phyloP scores from a whole-genome alignment of 2,329 filamentous ascomycete genomes.

The Tolypocladium pustulatum region DNA sequence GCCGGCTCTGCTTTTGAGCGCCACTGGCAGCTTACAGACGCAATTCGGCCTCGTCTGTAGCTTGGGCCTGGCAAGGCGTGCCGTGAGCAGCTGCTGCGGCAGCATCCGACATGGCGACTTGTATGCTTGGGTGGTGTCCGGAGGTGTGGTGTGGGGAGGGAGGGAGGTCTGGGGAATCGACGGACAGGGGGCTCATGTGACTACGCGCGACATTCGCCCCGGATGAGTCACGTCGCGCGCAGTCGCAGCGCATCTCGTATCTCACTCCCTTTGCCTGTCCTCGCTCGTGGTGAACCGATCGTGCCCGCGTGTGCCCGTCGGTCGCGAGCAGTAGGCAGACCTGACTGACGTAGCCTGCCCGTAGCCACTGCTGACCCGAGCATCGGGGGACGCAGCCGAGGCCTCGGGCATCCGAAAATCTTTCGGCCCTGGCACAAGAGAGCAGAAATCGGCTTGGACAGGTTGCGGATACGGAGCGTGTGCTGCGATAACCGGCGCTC shows the following conservation, averaged over 20 bases:
- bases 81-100: no score
- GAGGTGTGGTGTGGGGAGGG: not conserved
- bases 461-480: no score
- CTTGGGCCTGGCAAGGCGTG: no score
- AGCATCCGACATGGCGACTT: no score
- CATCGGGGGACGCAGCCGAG: not conserved
- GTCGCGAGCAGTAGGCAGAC: no score
- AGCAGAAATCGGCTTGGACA: no score
- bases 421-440: no score
- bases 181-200: constrained; percentile 12
- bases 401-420: not conserved
- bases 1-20: no score
- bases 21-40: not conserved
- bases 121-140: no score
- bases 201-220: constrained; percentile 17
- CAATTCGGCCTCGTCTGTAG: no score
- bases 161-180: not conserved
- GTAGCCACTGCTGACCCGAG: not conserved
- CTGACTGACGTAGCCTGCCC: no score
- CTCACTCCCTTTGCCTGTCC: not conserved
- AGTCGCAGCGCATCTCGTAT: not conserved
- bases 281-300: not conserved
- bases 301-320: not conserved
- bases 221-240: constrained; percentile 14
- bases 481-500: not conserved